Base-by-base conservation (phyloP, 768 basidiomycete genomes). In the Harrya chromipes region DNA sequence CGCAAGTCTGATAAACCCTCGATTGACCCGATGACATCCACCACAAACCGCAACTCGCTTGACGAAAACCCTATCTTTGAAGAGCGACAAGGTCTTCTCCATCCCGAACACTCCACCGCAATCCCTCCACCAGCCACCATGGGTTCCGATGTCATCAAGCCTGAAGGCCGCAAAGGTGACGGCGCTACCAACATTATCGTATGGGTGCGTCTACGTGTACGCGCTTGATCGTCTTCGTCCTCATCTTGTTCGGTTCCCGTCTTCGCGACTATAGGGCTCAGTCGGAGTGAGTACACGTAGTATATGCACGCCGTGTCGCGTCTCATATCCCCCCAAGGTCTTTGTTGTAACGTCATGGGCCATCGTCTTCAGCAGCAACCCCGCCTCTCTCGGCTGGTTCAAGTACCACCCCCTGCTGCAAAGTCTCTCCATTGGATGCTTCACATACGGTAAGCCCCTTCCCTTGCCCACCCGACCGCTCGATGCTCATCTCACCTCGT, bases 341-440 rank as follows among this genome's bases (percentile, higher is more conserved):
- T 67, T 78, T 40, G 62, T 67, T 12, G 27, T 66, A 3, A 34
- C 73, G 7, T 78, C 79, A 4, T 83, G 80, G 79, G 52, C 59
- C 13, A 63, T 70, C 47, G 58, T 82, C 38, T 53, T 83, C 34
- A 66, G 57, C 55, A 81, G 74, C 40, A 50, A 75, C 43, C 83
- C 82, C 2, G 53, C 54, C 20, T 53, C 60, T 0, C 60, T 74
- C 1, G 80, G 80, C 2, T 86, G 81, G 82, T 89, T 89, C 63
- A 74, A 76, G 0, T 75, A 79, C 42, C 87, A 90, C 60, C 87
- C 87, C 0, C 65, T 78, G 0, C 64, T 88, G 11, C 84, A 89
- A 54, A 77, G 72, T 13, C 64, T 84, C 12, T 78, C 81, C 1
- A 57, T 90, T 34, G 64, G 71, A 4, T 69, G 75, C 35, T 77